Conservation (phyloP, 805 yeast species). For the Saturnispora besseyi region DNA sequence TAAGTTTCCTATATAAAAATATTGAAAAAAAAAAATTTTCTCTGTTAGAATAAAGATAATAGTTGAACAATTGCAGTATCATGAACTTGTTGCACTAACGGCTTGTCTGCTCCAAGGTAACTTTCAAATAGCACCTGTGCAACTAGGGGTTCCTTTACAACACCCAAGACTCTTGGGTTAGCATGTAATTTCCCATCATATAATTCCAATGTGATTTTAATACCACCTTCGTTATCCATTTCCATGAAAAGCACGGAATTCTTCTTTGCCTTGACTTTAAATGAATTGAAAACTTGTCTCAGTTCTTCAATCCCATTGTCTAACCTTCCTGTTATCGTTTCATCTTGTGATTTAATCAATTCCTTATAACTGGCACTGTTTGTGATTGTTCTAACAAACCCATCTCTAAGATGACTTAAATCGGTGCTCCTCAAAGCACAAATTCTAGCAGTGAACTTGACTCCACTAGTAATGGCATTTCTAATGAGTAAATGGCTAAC, state of each 20-base stretch:
- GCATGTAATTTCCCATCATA: constrained; percentile 5
- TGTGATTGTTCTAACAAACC: constrained; percentile 70
- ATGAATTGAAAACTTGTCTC: constrained; percentile 43
- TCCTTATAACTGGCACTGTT: constrained; percentile 54
- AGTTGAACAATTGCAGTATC: constrained; percentile 11
- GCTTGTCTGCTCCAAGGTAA: constrained; percentile 63
- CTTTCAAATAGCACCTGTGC: constrained; percentile 63
- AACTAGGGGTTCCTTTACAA: constrained; percentile 50
- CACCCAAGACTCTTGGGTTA: constrained; percentile 39
- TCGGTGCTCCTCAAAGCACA: constrained; percentile 89
- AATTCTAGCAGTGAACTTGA: constrained; percentile 62
- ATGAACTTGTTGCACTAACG: constrained; percentile 40
- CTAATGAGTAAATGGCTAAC: constrained; percentile 46
- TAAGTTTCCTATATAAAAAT: too few relatives aligned
- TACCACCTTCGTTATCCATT: constrained; percentile 37
- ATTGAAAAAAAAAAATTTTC: not conserved
- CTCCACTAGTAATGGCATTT: constrained; percentile 47
- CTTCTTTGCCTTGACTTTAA: constrained; percentile 66
- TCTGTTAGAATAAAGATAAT: not conserved
- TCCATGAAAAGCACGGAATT: constrained; percentile 60
- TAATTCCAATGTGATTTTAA: constrained; percentile 28
- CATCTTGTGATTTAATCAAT: constrained; percentile 33
- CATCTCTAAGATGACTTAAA: constrained; percentile 82
- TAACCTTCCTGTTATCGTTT: constrained; percentile 27
- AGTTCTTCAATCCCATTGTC: constrained; percentile 54